These are phyloP conservation scores for Wallacemonas sp. DNA, from an alignment of 208 protist genomes.

Conservation along the genomic window DNA sequence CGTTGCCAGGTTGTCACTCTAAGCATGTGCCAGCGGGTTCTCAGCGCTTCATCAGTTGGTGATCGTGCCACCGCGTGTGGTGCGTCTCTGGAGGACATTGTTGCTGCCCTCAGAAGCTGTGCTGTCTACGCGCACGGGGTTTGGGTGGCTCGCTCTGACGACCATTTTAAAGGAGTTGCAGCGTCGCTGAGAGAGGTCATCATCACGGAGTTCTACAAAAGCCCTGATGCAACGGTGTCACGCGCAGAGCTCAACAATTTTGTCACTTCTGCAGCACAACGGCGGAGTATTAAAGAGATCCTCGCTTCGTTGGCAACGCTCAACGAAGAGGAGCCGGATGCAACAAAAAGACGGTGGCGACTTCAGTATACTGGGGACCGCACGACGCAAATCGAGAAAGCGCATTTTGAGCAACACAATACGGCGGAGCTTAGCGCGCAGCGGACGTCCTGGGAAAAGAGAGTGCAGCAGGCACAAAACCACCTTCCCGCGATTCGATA, in stretches of 20 bases:
- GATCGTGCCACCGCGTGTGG: not conserved
- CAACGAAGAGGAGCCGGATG: slow-evolving; percentile 42
- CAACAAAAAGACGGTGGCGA: slow-evolving; percentile 58
- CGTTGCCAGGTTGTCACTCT: slow-evolving; percentile 71
- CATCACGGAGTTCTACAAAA: slow-evolving; percentile 64
- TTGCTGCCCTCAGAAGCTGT: slow-evolving; percentile 43
- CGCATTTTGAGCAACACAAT: slow-evolving; percentile 32
- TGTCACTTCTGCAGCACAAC: slow-evolving; percentile 27
- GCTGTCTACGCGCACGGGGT: slow-evolving; percentile 85
- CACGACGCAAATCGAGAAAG: not conserved
- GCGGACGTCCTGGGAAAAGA: slow-evolving; percentile 44
- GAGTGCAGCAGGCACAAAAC: slow-evolving; percentile 24
- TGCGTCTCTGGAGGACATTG: slow-evolving; percentile 18
- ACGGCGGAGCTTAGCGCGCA: slow-evolving; percentile 46
- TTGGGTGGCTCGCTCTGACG: slow-evolving; percentile 59
- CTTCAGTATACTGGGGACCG: slow-evolving; percentile 45
- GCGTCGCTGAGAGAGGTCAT: slow-evolving; percentile 77
- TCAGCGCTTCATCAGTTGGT: not conserved
- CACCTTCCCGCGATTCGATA: slow-evolving; percentile 53
- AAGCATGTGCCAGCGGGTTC: slow-evolving; percentile 12
- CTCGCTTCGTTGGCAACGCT: slow-evolving; percentile 53
- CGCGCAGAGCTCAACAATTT: slow-evolving; percentile 63
- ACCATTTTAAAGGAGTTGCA: slow-evolving; percentile 53
- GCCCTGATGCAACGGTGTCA: slow-evolving; percentile 39
- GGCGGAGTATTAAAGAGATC: slow-evolving; percentile 63